Percentiles rank a stretch among this genome's conserved stretches.
phyloP scores from a whole-genome alignment of 2,329 filamentous ascomycete species.

The Colletotrichum cordylinicola region DNA sequence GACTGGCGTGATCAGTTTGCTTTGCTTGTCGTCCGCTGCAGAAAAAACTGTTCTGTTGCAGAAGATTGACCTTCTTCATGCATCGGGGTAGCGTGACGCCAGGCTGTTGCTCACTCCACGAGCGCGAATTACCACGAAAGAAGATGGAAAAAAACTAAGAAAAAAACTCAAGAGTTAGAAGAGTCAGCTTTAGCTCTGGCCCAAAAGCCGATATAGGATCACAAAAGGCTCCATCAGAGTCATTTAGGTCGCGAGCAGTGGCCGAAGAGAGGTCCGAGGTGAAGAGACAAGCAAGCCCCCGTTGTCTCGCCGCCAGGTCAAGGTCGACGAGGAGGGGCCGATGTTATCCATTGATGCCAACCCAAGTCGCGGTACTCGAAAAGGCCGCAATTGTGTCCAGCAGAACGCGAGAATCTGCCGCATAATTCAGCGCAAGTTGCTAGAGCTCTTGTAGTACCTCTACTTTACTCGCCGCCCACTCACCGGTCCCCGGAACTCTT shows the following conservation, averaged over 20 bases:
- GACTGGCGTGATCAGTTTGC: background rate
- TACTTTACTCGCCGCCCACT: background rate
- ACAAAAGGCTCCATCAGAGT: slow-evolving; percentile 6
- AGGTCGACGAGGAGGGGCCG: background rate
- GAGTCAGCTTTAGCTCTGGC: background rate
- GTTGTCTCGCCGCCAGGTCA: background rate
- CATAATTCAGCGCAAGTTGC: background rate
- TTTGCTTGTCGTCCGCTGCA: background rate
- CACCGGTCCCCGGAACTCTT: slow-evolving; percentile 7
- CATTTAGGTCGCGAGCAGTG: background rate
- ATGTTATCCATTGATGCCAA: slow-evolving; percentile 1
- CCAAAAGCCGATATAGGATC: slow-evolving; percentile 17
- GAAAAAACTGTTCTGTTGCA: slow-evolving; percentile 3
- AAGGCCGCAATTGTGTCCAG: background rate
- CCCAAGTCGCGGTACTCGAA: slow-evolving; percentile 6
- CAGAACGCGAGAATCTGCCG: background rate
- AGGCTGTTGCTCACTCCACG: background rate
- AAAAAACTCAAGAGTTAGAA: background rate
- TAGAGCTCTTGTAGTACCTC: slow-evolving; percentile 5
- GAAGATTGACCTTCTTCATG: slow-evolving; percentile 12
- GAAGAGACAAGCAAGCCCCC: background rate
- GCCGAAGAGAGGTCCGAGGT: slow-evolving; percentile 18
- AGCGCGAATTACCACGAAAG: background rate
- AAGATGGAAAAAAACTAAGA: background rate
- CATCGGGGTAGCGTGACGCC: background rate